Evolutionary conservation across 495 filamentous ascomycete genomes (phyloP).

Genomic region (Aspergillus affinis): DNA sequence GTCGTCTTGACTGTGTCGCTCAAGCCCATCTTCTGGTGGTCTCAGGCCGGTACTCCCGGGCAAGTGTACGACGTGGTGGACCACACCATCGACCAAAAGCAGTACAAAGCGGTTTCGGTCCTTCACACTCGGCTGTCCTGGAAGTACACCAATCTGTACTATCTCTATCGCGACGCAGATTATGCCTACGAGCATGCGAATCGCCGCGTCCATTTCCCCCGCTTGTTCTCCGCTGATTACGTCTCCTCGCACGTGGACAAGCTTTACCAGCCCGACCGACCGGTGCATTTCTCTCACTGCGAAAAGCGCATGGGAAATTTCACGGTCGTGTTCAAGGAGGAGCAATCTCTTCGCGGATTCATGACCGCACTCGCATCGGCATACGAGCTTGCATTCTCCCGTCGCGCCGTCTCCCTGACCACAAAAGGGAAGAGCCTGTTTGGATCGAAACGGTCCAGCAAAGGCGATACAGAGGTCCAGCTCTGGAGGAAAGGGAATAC

Average conservation of each 20-base stretch:
- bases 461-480: slow-evolving; percentile 35
- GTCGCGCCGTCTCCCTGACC: slow-evolving; percentile 30
- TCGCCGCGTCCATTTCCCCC: slow-evolving; percentile 30
- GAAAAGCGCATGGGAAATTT: slow-evolving; percentile 30
- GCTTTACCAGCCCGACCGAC: slow-evolving; percentile 28
- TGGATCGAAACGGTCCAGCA: slow-evolving; percentile 27
- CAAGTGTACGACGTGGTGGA: slow-evolving; percentile 37
- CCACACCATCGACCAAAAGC: slow-evolving; percentile 31
- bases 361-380: slow-evolving; percentile 32
- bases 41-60: slow-evolving; percentile 25
- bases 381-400: slow-evolving; percentile 35
- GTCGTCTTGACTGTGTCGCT: slow-evolving; percentile 26
- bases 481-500: slow-evolving; percentile 31
- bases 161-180: slow-evolving; percentile 36
- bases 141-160: slow-evolving; percentile 34
- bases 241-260: slow-evolving; percentile 39
- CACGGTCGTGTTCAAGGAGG: slow-evolving; percentile 28
- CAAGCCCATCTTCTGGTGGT: slow-evolving; percentile 29
- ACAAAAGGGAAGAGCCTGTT: slow-evolving; percentile 30
- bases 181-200: slow-evolving; percentile 30
- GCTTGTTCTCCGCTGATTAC: slow-evolving; percentile 36
- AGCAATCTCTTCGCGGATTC: slow-evolving; percentile 26
- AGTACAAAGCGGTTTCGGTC: slow-evolving; percentile 36
- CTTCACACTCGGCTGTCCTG: slow-evolving; percentile 29
- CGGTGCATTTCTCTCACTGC: slow-evolving; percentile 37